phyloP scores from a whole-genome alignment of 208 protist species.

The Trypanosoma brucei region DNA sequence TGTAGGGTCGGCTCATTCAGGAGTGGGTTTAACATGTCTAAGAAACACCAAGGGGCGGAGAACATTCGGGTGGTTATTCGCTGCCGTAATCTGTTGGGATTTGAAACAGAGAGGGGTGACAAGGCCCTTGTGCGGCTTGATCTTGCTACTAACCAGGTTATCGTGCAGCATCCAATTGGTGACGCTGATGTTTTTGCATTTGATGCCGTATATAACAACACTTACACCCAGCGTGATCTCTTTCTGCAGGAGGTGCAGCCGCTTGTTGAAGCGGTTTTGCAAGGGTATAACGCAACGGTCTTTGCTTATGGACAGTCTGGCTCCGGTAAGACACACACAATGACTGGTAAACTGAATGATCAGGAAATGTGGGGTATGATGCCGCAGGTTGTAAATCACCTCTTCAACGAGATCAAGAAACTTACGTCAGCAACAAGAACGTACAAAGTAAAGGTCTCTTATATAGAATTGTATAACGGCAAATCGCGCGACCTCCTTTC shows the following conservation, averaged over 20 bases:
- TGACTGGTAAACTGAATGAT: slow-evolving; percentile 82
- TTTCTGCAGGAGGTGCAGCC: slow-evolving; percentile 87
- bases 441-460: slow-evolving; percentile 87
- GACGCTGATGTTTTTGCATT: slow-evolving; percentile 85
- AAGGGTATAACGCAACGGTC: slow-evolving; percentile 91
- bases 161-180: slow-evolving; percentile 82
- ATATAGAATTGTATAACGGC: slow-evolving; percentile 90
- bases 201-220: slow-evolving; percentile 91
- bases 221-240: slow-evolving; percentile 88
- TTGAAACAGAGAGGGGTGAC: slow-evolving; percentile 82
- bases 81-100: slow-evolving; percentile 71
- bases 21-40: slow-evolving; percentile 36
- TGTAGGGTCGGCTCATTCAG: not conserved
- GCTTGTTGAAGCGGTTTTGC: slow-evolving; percentile 80
- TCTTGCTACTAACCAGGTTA: slow-evolving; percentile 81
- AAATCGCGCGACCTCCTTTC: slow-evolving; percentile 83
- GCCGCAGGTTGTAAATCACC: slow-evolving; percentile 83
- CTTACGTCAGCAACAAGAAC: slow-evolving; percentile 73
- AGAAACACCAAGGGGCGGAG: slow-evolving; percentile 67
- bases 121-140: slow-evolving; percentile 85
- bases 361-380: slow-evolving; percentile 88
- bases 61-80: slow-evolving; percentile 91
- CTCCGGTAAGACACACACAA: slow-evolving; percentile 90
- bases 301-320: slow-evolving; percentile 92
- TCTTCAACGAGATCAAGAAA: slow-evolving; percentile 87